These are phyloP conservation scores for Pichia ethanolica DNA, from an alignment of 805 yeast genomes.

Conservation along the genomic window DNA sequence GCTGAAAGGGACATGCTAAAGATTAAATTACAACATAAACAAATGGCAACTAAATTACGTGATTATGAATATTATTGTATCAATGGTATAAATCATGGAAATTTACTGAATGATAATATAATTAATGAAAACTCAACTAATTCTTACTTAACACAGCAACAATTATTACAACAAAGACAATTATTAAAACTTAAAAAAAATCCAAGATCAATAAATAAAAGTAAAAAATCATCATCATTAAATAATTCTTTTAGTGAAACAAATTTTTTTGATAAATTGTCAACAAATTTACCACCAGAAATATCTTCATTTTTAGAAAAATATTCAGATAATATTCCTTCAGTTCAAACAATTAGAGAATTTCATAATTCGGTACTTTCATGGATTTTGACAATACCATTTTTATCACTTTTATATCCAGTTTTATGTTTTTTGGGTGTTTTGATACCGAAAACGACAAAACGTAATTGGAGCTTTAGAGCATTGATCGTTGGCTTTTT, in stretches of 20 bases:
- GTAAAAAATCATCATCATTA: not conserved
- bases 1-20: slow-evolving; percentile 2
- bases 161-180: not conserved
- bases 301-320: not conserved
- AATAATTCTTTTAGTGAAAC: not conserved
- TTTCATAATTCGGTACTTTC: slow-evolving; percentile 3
- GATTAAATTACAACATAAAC: not conserved
- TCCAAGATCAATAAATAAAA: not conserved
- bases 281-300: not conserved
- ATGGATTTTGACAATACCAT: slow-evolving; percentile 6
- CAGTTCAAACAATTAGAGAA: slow-evolving; percentile 3
- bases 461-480: slow-evolving; percentile 4
- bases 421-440: slow-evolving; percentile 2
- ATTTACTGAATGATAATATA: not conserved
- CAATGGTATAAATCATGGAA: slow-evolving; percentile 7
- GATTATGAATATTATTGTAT: slow-evolving; percentile 12
- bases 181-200: not conserved
- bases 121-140: not conserved
- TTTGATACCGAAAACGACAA: slow-evolving; percentile 4
- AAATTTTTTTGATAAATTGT: not conserved
- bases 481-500: slow-evolving; percentile 4
- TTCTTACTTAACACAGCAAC: not conserved
- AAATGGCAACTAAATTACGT: slow-evolving; percentile 3
- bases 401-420: slow-evolving; percentile 3
- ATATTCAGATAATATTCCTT: slow-evolving; percentile 1